Evolutionary conservation across 1,284 basidiomycete genomes (phyloP).

Genomic region (Irpex lacteus): DNA sequence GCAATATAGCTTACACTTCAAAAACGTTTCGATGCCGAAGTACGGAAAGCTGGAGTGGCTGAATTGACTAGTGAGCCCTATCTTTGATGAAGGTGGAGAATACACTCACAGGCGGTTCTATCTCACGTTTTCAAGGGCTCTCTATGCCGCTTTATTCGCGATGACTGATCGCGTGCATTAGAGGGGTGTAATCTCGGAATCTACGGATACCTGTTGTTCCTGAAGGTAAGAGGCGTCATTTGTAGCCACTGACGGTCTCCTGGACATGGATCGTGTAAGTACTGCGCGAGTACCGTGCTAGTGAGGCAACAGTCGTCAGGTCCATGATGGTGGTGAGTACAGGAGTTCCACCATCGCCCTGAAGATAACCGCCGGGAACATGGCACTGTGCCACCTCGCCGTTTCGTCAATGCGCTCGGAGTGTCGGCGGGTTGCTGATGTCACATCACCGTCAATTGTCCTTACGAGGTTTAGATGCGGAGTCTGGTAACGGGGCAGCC

Average conservation of each 20-base stretch:
- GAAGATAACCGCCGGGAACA: not conserved
- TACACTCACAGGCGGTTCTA: not conserved
- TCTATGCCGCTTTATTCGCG: not conserved
- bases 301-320: not conserved
- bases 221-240: not conserved
- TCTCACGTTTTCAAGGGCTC: not conserved
- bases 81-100: not conserved
- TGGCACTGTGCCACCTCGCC: not conserved
- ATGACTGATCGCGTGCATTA: not conserved
- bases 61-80: not conserved
- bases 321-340: not conserved
- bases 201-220: not conserved
- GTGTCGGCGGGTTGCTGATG: not conserved
- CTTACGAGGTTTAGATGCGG: not conserved
- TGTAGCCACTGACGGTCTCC: no score
- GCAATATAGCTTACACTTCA: not conserved
- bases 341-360: not conserved
- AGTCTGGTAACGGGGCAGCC: not conserved
- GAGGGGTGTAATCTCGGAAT: not conserved
- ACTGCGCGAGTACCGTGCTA: not conserved
- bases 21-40: not conserved
- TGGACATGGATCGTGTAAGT: no score
- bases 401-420: not conserved
- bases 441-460: not conserved
- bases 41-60: not conserved